Percentiles rank a stretch among this genome's conserved stretches.
phyloP scores from a whole-genome alignment of 352 stramenopile genomes.

The Thalassiosira mediterranea region DNA sequence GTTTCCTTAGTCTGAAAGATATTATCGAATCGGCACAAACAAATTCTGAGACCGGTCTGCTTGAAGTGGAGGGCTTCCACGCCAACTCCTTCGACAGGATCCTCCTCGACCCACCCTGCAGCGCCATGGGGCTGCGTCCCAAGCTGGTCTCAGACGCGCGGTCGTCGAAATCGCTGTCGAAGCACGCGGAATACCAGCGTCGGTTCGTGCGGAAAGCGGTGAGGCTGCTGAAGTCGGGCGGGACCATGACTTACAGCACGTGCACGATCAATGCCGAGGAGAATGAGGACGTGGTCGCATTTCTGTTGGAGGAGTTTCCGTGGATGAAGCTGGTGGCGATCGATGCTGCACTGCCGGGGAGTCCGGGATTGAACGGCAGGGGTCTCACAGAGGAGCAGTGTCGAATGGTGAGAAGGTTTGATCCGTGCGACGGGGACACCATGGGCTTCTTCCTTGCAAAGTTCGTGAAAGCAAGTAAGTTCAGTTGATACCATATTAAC shows the following conservation, averaged over 20 bases:
- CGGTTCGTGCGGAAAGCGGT: slow-evolving; percentile 80
- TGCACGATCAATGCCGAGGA: slow-evolving; percentile 92
- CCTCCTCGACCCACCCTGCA: slow-evolving; percentile 91
- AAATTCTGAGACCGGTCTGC: slow-evolving; percentile 76
- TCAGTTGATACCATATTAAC: too few relatives aligned
- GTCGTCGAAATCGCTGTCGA: slow-evolving; percentile 76
- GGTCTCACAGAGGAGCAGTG: slow-evolving; percentile 85
- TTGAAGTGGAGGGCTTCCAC: slow-evolving; percentile 88
- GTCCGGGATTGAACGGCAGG: slow-evolving; percentile 83
- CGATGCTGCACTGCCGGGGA: slow-evolving; percentile 75
- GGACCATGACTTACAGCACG: slow-evolving; percentile 93
- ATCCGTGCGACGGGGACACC: slow-evolving; percentile 88
- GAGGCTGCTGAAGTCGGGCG: slow-evolving; percentile 89
- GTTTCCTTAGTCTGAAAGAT: slow-evolving; percentile 62
- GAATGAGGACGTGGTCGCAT: slow-evolving; percentile 91
- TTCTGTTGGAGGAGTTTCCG: slow-evolving; percentile 89
- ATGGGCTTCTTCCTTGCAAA: slow-evolving; percentile 95
- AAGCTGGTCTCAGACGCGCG: slow-evolving; percentile 85
- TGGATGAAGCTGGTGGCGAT: slow-evolving; percentile 84
- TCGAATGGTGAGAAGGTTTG: slow-evolving; percentile 88
- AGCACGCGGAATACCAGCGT: slow-evolving; percentile 68
- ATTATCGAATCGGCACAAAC: slow-evolving; percentile 74
- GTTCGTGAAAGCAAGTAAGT: slow-evolving; percentile 89
- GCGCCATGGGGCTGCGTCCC: slow-evolving; percentile 90
- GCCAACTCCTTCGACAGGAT: slow-evolving; percentile 93